phyloP scores from a whole-genome alignment of 129 eudicot species.

The Deinandra increscens region DNA sequence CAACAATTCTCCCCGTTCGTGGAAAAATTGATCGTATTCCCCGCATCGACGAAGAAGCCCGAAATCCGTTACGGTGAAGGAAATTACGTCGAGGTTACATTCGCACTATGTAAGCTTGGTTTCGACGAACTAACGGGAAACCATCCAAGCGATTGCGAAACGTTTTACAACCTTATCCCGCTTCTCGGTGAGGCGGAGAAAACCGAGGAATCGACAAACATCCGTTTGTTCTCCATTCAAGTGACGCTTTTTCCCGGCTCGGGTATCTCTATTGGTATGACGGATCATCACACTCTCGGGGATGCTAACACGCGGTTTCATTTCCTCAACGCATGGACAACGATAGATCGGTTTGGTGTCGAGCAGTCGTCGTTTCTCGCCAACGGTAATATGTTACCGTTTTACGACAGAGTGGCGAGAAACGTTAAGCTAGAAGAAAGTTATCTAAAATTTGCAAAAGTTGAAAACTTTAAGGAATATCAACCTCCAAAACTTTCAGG shows the following conservation, averaged over 20 bases:
- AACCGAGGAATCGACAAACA: too few relatives aligned
- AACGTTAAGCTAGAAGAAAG: conserved; percentile 5
- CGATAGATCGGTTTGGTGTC: conserved; percentile 18
- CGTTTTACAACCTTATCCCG: too few relatives aligned
- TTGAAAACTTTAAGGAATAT: too few relatives aligned
- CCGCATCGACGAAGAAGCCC: conserved; percentile 14
- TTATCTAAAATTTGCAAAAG: too few relatives aligned
- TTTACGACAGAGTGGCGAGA: too few relatives aligned
- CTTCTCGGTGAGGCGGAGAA: too few relatives aligned
- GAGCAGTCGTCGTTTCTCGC: conserved; percentile 20
- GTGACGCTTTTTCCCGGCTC: conserved; percentile 37
- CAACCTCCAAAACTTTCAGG: too few relatives aligned
- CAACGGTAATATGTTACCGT: conserved; percentile 28
- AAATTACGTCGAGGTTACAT: conserved; percentile 6
- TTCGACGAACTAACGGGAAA: too few relatives aligned
- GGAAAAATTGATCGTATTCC: conserved; percentile 29
- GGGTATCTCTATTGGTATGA: conserved; percentile 38
- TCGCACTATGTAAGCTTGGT: conserved; percentile 39
- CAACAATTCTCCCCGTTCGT: conserved; percentile 36
- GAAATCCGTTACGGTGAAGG: conserved; percentile 20
- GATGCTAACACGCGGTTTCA: neutral
- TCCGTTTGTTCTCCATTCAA: too few relatives aligned
- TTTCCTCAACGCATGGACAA: conserved; percentile 33
- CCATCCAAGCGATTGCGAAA: too few relatives aligned
- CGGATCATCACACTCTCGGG: too few relatives aligned